Evolutionary conservation across 2,329 filamentous ascomycete species (phyloP).

Genomic region (Botrytis cinerea): DNA sequence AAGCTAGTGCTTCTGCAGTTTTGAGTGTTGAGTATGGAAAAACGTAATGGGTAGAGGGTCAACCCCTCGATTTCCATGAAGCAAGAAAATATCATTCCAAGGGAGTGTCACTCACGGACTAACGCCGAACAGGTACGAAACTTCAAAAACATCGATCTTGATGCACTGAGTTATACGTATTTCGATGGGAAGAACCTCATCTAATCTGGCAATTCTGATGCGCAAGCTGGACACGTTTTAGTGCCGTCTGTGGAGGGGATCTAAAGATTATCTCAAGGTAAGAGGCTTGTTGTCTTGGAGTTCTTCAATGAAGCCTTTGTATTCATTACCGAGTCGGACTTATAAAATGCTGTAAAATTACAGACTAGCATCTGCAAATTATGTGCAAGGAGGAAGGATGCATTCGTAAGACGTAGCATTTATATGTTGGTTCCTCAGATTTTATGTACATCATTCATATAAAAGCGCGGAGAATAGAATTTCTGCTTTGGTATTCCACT

Average conservation of each 20-base stretch:
- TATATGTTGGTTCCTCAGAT: neutral
- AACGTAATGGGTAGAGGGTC: too few species aligned
- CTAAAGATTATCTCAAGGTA: neutral
- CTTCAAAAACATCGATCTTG: constrained; percentile 33
- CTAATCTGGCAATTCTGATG: neutral
- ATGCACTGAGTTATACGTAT: constrained; percentile 30
- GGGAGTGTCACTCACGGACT: neutral
- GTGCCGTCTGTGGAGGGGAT: too few species aligned
- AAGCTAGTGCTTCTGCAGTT: neutral
- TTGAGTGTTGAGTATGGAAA: too few species aligned
- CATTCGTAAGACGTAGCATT: neutral
- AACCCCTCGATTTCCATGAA: neutral
- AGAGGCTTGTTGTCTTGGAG: neutral
- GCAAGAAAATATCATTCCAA: neutral
- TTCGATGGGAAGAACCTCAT: constrained; percentile 31
- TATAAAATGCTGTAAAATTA: neutral
- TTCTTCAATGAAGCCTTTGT: neutral
- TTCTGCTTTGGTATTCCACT: neutral
- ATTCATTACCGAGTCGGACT: neutral
- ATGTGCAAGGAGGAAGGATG: neutral
- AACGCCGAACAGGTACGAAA: constrained; percentile 27
- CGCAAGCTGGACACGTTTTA: neutral
- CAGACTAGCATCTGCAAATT: too few species aligned
- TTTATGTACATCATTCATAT: neutral
- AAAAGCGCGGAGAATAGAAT: too few species aligned